Percentiles rank a stretch among this genome's conserved stretches.
Evolutionary conservation across 192 early-diverging fungal species (phyloP).

Genomic region (Coemansia pectinata): DNA sequence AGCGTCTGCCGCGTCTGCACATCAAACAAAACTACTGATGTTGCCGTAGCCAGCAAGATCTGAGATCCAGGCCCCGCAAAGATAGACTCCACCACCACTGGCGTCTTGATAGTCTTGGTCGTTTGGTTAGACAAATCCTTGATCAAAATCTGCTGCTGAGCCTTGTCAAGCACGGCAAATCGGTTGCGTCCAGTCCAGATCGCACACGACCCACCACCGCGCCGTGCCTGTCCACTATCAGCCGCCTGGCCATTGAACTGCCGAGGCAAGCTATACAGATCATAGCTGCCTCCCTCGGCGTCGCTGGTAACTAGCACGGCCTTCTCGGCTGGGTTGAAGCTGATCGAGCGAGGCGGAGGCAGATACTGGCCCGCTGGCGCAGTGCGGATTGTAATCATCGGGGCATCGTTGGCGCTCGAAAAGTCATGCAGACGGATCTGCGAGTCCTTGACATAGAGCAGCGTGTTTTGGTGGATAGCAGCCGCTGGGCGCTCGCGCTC

Average conservation of each 20-base stretch:
- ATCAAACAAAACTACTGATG: conserved; percentile 90
- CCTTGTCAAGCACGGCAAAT: conserved; percentile 94
- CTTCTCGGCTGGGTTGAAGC: conserved; percentile 94
- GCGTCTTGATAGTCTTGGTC: conserved; percentile 87
- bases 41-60: conserved; percentile 75
- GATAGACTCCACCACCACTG: conserved; percentile 77
- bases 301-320: conserved; percentile 82
- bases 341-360: conserved; percentile 77
- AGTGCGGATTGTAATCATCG: conserved; percentile 76
- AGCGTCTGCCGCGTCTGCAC: conserved; percentile 77
- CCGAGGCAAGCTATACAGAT: conserved; percentile 83
- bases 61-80: conserved; percentile 87
- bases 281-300: conserved; percentile 87
- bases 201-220: conserved; percentile 78
- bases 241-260: conserved; percentile 53
- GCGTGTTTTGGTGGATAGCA: conserved; percentile 76
- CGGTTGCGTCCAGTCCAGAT: conserved; percentile 97
- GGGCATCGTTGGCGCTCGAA: conserved; percentile 70
- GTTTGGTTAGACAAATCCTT: conserved; percentile 84
- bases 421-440: conserved; percentile 84
- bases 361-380: conserved; percentile 67
- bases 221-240: conserved; percentile 63
- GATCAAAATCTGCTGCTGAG: conserved; percentile 79
- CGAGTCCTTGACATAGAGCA: conserved; percentile 90
- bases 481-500: conserved; percentile 96